Conservation (phyloP, 441 rosid genomes). For the Adansonia grandidieri region DNA sequence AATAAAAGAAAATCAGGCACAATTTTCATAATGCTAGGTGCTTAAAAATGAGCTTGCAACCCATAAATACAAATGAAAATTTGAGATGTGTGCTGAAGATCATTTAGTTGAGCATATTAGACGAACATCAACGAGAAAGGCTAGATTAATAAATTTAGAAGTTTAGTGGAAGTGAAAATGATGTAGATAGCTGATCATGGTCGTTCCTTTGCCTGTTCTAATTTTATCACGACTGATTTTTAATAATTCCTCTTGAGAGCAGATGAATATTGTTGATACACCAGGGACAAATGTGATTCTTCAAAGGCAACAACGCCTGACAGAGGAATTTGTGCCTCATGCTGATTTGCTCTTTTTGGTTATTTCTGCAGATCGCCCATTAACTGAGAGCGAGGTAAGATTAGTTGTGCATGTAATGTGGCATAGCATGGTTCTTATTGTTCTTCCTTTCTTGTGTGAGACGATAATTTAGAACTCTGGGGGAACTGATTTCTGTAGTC, state of each 20-base stretch:
- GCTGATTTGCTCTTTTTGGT: slow-evolving; percentile 93
- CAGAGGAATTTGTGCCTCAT: slow-evolving; percentile 95
- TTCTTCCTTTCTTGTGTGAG: neutral
- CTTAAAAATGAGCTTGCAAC: slow-evolving; percentile 15
- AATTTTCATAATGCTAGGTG: neutral
- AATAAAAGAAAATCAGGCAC: neutral
- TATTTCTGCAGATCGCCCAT: slow-evolving; percentile 93
- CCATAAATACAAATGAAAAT: neutral
- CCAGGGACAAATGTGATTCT: slow-evolving; percentile 98
- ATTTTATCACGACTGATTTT: slow-evolving; percentile 31
- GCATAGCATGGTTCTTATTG: slow-evolving; percentile 15
- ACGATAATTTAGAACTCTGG: slow-evolving; percentile 14
- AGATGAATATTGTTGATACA: slow-evolving; percentile 92
- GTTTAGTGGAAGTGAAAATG: slow-evolving; percentile 16
- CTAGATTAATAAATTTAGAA: neutral
- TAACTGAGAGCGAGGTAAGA: slow-evolving; percentile 95
- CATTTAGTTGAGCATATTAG: slow-evolving; percentile 6
- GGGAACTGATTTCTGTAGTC: neutral
- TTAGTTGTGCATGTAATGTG: slow-evolving; percentile 29
- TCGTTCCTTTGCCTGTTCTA: slow-evolving; percentile 14
- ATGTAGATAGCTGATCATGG: neutral
- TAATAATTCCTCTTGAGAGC: slow-evolving; percentile 36
- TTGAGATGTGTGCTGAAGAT: neutral
- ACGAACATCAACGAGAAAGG: neutral
- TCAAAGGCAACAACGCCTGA: slow-evolving; percentile 90